Evolutionary conservation across 495 filamentous ascomycete genomes (phyloP).

Genomic region (Mycothermus thermophilus): DNA sequence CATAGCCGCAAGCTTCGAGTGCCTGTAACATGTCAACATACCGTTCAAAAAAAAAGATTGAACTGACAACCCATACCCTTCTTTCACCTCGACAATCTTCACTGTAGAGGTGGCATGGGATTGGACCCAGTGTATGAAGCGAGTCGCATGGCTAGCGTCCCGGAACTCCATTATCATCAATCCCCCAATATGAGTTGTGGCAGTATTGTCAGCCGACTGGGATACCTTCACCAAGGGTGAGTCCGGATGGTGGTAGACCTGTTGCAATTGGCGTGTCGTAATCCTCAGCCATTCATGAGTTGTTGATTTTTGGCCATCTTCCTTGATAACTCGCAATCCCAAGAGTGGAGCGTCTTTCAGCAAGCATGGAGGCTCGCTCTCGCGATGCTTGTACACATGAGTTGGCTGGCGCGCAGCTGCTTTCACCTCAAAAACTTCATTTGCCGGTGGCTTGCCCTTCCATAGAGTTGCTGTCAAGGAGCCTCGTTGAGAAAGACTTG

Average conservation of each 20-base stretch:
- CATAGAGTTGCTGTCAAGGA: slow-evolving; percentile 4
- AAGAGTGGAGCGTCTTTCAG: background rate
- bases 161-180: slow-evolving; percentile 5
- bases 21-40: too few relatives aligned
- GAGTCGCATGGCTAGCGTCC: slow-evolving; percentile 1
- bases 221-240: slow-evolving; percentile 8
- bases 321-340: slow-evolving; percentile 9
- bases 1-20: too few relatives aligned
- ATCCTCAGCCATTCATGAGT: slow-evolving; percentile 14
- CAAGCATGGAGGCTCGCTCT: background rate
- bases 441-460: background rate
- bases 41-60: background rate
- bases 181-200: background rate
- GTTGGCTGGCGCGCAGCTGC: slow-evolving; percentile 9
- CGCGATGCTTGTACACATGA: slow-evolving; percentile 1
- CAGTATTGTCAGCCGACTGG: slow-evolving; percentile 5
- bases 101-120: background rate
- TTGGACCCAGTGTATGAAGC: slow-evolving; percentile 5
- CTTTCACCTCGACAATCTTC: background rate
- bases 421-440: background rate
- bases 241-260: slow-evolving; percentile 2
- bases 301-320: slow-evolving; percentile 1
- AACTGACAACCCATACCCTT: slow-evolving; percentile 1
- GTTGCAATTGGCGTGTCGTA: slow-evolving; percentile 1
- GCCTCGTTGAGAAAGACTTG: slow-evolving; percentile 10